phyloP scores from a whole-genome alignment of 345 rosid species.

The Citrus glauca region DNA sequence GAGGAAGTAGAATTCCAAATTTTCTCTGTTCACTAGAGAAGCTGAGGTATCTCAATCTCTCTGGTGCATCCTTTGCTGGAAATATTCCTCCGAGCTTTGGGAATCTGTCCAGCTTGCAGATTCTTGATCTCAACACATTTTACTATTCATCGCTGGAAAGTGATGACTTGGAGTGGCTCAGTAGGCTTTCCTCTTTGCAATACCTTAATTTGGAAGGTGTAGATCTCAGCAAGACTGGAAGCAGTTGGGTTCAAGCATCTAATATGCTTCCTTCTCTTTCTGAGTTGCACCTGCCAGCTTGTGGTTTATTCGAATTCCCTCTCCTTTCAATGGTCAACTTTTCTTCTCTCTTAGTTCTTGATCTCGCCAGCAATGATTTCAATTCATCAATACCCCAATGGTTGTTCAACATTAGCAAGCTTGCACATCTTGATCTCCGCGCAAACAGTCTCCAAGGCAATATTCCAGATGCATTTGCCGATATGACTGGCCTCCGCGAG shows the following conservation, averaged over 20 bases:
- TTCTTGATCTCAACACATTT: slow-evolving; percentile 13
- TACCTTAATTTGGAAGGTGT: slow-evolving; percentile 20
- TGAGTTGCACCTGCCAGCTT: slow-evolving; percentile 22
- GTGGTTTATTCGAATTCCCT: slow-evolving; percentile 21
- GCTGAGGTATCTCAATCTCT: slow-evolving; percentile 28
- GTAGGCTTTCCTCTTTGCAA: slow-evolving; percentile 17
- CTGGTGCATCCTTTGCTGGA: slow-evolving; percentile 13
- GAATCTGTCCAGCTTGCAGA: slow-evolving; percentile 5
- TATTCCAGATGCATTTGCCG: neutral
- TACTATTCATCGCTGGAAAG: neutral
- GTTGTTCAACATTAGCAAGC: slow-evolving; percentile 15
- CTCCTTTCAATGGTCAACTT: slow-evolving; percentile 12
- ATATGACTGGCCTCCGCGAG: neutral
- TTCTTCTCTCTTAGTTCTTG: slow-evolving; percentile 22
- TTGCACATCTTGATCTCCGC: slow-evolving; percentile 18
- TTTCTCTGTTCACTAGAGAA: slow-evolving; percentile 11
- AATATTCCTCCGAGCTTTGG: slow-evolving; percentile 8
- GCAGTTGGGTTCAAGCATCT: slow-evolving; percentile 22
- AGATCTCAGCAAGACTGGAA: slow-evolving; percentile 16
- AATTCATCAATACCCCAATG: slow-evolving; percentile 17
- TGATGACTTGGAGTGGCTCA: slow-evolving; percentile 7
- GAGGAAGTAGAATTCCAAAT: slow-evolving; percentile 7
- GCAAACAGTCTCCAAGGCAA: slow-evolving; percentile 10
- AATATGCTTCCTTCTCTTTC: slow-evolving; percentile 33
- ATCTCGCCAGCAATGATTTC: slow-evolving; percentile 30